Evolutionary conservation across 78 protist genomes (phyloP), one percentile per base, ranked within the genome.

Genomic region (Chrysochromulina parva): DNA sequence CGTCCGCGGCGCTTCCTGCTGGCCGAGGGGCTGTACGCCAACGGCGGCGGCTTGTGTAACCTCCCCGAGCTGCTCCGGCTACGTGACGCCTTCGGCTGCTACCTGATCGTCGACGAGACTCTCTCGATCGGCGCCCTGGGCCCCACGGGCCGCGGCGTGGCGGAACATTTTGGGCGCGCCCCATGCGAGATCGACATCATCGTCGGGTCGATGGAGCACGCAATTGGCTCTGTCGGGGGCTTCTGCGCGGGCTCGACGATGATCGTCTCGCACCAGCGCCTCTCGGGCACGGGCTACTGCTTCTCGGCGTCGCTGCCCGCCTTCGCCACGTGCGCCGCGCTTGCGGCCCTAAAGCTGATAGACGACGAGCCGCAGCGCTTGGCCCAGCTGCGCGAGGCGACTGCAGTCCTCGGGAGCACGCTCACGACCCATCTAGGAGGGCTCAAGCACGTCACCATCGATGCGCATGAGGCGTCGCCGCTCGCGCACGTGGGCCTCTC

Each of bases 221-320:
- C 97, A 4, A 74, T 93, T 50, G 52, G 86, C 24, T 65, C 94
- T 3, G 90, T 93, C 52, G 97, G 97, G 59, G 98, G 98, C 54
- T 94, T 96, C 62, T 94, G 96, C 81, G 85, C 92, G 48, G 96
- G 97, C 65, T 3, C 85, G 16, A 28, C 73, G 13, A 66, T 19
- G 13, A 91, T 92, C 9, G 93, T 95, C 3, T 85, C 91, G 22
- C 90, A 91, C 78, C 98, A 98, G 94, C 91, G 97, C 52, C 94
- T 98, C 48, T 71, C 93, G 57, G 96, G 96, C 60, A 62, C 94
- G 1, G 99, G 98, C 24, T 98, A 98, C 88, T 90, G 90, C 87
- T 98, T 95, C 95, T 94, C 97, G 0, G 98, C 98, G 10, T 96
- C 99, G 19, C 71, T 95, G 11, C 99, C 99, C 17, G 95, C 99